A percentile compares a stretch with the other conserved stretches of the same genome.
Conservation (phyloP, 306 rosid species). For the Morella rubra region DNA sequence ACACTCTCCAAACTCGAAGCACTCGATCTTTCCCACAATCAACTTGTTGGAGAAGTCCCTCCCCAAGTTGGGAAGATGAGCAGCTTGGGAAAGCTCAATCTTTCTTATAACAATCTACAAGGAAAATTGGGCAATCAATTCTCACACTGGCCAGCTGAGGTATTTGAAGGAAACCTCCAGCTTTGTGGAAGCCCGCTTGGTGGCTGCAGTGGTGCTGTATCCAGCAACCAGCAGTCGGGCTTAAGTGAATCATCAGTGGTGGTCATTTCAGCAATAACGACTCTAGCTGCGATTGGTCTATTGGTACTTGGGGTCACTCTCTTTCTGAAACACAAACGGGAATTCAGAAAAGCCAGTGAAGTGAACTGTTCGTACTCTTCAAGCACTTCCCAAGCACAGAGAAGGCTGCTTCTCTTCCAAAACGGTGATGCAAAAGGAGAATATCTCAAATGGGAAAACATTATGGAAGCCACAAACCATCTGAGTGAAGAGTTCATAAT, state of each 20-base stretch:
- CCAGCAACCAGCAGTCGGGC: conserved; percentile 35
- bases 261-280: conserved; percentile 63
- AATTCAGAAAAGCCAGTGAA: conserved; percentile 47
- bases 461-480: conserved; percentile 79
- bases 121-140: conserved; percentile 66
- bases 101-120: conserved; percentile 71
- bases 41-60: conserved; percentile 77
- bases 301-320: conserved; percentile 47
- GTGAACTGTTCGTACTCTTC: conserved; percentile 62
- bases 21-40: conserved; percentile 89
- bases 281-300: conserved; percentile 62
- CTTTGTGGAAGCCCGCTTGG: conserved; percentile 83
- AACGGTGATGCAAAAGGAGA: conserved; percentile 57
- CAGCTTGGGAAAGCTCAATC: conserved; percentile 84
- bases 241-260: conserved; percentile 48
- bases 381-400: conserved; percentile 64
- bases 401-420: conserved; percentile 58
- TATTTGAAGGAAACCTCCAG: conserved; percentile 61
- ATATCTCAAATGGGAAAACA: conserved; percentile 69
- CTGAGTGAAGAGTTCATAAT: conserved; percentile 74
- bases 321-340: conserved; percentile 49
- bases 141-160: conserved; percentile 66
- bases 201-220: conserved; percentile 37
- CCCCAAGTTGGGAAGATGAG: conserved; percentile 66
- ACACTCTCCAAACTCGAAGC: conserved; percentile 63